phyloP scores from a whole-genome alignment of 129 eudicot species.

The Tagetes patula region DNA sequence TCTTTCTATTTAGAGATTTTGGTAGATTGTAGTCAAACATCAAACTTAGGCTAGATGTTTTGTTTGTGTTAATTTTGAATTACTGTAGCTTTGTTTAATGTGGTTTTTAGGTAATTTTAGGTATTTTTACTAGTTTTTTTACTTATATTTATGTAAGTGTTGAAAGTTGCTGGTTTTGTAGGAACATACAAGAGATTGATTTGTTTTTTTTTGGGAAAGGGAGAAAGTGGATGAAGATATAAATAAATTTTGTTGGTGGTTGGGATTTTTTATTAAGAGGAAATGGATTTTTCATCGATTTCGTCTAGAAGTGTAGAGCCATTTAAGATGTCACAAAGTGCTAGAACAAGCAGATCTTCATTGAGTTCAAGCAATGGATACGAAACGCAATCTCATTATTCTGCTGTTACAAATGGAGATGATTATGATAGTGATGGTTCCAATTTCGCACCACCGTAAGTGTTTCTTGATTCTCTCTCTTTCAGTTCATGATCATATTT shows the following conservation, averaged over 20 bases:
- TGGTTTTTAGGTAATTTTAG: background rate
- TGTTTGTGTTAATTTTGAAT: background rate
- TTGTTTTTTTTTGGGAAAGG: background rate
- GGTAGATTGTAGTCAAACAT: background rate
- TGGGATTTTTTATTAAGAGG: conserved; percentile 20
- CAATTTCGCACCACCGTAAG: conserved; percentile 94
- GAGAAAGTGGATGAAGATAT: conserved; percentile 21
- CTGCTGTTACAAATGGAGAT: conserved; percentile 68
- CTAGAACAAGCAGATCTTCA: conserved; percentile 72
- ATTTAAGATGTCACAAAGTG: background rate
- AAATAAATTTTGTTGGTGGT: conserved; percentile 10
- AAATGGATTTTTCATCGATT: conserved; percentile 36
- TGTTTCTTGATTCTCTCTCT: conserved; percentile 4
- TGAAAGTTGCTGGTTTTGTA: conserved; percentile 19
- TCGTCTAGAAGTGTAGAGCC: background rate
- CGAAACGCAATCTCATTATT: conserved; percentile 68
- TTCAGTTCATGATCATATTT: background rate
- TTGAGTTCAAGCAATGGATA: conserved; percentile 75
- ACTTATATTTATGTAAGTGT: too few species aligned
- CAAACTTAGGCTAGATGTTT: background rate
- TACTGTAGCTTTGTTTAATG: background rate
- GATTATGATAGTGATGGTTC: conserved; percentile 96
- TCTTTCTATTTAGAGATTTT: conserved; percentile 28
- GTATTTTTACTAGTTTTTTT: too few species aligned
- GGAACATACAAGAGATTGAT: conserved; percentile 13